Conservation (phyloP, 495 filamentous ascomycete species). For the Xylona heveae region DNA sequence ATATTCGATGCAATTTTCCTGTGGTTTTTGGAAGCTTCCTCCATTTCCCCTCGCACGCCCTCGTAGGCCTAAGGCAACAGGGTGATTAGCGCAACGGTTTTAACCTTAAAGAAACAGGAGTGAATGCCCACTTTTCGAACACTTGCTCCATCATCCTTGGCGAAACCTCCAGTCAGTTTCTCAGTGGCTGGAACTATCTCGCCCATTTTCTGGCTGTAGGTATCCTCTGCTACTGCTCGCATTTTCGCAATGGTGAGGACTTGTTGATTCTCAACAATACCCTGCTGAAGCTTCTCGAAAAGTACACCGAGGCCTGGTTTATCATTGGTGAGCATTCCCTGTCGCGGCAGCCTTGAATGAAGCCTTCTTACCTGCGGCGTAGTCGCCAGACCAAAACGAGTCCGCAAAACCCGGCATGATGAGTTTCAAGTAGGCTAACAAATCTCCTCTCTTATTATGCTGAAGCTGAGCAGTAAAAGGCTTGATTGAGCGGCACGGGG, state of each 20-base stretch:
- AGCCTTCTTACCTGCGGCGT: constrained; percentile 47
- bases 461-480: too few relatives aligned
- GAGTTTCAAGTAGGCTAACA: too few relatives aligned
- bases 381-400: constrained; percentile 91
- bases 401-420: constrained; percentile 75
- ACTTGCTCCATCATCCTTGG: constrained; percentile 87
- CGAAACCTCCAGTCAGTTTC: constrained; percentile 66
- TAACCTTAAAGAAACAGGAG: constrained; percentile 2
- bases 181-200: constrained; percentile 72
- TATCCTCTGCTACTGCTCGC: constrained; percentile 89
- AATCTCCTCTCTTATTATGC: too few relatives aligned
- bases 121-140: constrained; percentile 55
- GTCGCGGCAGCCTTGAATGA: constrained; percentile 3
- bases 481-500: too few relatives aligned
- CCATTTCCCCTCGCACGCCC: constrained; percentile 85
- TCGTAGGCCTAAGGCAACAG: constrained; percentile 57
- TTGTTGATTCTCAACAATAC: constrained; percentile 85
- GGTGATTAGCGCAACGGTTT: not conserved
- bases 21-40: constrained; percentile 74
- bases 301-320: constrained; percentile 67
- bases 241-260: constrained; percentile 74
- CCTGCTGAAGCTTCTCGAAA: constrained; percentile 93
- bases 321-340: constrained; percentile 3
- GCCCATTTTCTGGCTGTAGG: constrained; percentile 60
- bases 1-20: constrained; percentile 91